Evolutionary conservation across 768 basidiomycete species (phyloP), one percentile per base, ranked within the genome.

Genomic region (Mycena sanguinolenta): DNA sequence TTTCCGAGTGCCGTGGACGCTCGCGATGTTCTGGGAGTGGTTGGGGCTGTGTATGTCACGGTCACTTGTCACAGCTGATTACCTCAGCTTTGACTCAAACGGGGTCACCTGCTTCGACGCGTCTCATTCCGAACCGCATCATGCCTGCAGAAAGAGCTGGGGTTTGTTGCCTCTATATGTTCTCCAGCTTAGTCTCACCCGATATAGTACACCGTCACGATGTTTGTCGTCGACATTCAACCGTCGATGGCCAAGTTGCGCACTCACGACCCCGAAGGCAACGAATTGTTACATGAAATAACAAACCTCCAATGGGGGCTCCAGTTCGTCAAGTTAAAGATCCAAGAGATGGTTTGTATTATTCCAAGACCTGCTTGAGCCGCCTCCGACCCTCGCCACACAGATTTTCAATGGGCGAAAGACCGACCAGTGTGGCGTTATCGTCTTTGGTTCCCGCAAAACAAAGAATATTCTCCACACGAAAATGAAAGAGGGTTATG

Each of bases 331-430:
- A 95, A 94, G 78, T 87, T 95, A 73, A 96, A 96, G 79, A 88
- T 97, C 38, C 95, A 97, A 77, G 94, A 97, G 70, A 96, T 97
- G 92, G 95, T 94, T 63, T 13, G 79, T 76, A 19, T 30, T n/a
- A 16, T 34, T 49, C 21, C n/a, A 19, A 49, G 34, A 42, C 9
- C 21, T 65, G 19, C 19, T 23, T 16, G 27, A 59, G 23, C 52
- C 7, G 19, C 44, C 25, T 21, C 62, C 58, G 53, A 61, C 69
- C 44, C 32, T 65, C 61, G 34, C 49, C 55, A 53, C 30, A 21
- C 72, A 99, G 97, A 96, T 98, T 73, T 96, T 91, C 77, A 90
- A 93, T 73, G 94, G 92, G 17, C 87, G 97, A 49, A 98, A 97
- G 84, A 98, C 97, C 13, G 97, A 97, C 77, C 91, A 95, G 77